phyloP scores from a whole-genome alignment of 1,284 basidiomycete genomes.

The Austroboletus niveus region DNA sequence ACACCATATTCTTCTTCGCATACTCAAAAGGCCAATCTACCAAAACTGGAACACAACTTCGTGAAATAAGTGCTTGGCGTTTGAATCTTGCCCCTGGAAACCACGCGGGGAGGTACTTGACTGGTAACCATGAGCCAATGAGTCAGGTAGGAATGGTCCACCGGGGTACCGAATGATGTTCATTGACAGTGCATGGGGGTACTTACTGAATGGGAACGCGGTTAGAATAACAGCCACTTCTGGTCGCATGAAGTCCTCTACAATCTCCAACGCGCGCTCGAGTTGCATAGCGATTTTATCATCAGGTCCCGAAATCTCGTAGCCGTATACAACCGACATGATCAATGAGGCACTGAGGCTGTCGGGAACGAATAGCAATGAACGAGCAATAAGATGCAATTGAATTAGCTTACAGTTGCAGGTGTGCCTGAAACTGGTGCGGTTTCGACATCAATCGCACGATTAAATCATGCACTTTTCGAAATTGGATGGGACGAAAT shows the following conservation, averaged over 20 bases:
- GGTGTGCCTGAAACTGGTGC: slow-evolving; percentile 1
- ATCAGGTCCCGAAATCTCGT: slow-evolving; percentile 1
- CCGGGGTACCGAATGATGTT: too few species aligned
- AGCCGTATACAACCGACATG: slow-evolving; percentile 3
- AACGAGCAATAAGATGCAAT: too few species aligned
- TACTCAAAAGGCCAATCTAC: slow-evolving; percentile 23
- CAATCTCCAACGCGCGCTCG: slow-evolving; percentile 7
- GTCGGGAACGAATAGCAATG: too few species aligned
- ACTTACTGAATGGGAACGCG: not conserved
- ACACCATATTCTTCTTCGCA: slow-evolving; percentile 19
- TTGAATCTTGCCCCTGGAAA: slow-evolving; percentile 7
- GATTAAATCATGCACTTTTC: slow-evolving; percentile 7
- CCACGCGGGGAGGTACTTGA: too few species aligned
- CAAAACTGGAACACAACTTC: slow-evolving; percentile 4
- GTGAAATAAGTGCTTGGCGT: slow-evolving; percentile 9
- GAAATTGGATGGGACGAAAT: slow-evolving; percentile 11
- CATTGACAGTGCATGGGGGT: not conserved
- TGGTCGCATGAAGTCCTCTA: slow-evolving; percentile 13
- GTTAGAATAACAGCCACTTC: slow-evolving; percentile 20
- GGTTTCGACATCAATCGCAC: not conserved
- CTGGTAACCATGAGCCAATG: slow-evolving; percentile 3
- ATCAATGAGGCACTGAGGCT: not conserved
- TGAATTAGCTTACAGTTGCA: too few species aligned
- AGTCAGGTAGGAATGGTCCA: not conserved
- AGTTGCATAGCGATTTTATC: slow-evolving; percentile 20